phyloP scores from a whole-genome alignment of 805 yeast genomes.

The Wickerhamiella musiphila region DNA sequence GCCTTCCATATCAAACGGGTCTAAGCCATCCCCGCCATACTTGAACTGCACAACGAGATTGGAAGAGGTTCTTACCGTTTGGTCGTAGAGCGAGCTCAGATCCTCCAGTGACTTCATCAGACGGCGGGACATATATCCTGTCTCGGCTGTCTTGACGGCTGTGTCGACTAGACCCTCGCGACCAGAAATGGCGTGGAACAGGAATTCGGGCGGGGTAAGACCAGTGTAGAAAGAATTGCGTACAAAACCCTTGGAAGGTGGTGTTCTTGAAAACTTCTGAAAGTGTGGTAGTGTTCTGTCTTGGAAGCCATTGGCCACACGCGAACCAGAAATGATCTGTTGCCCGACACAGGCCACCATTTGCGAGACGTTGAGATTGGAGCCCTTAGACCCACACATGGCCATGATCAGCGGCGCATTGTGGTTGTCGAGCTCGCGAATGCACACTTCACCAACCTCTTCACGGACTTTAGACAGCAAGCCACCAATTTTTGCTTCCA shows the following conservation, averaged over 20 bases:
- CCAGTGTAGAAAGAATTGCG: constrained; percentile 92
- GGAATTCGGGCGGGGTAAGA: constrained; percentile 85
- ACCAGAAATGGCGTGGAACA: constrained; percentile 98
- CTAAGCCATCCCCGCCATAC: constrained; percentile 97
- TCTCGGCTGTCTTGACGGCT: constrained; percentile 98
- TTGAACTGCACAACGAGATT: constrained; percentile 95
- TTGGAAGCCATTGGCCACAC: constrained; percentile 99
- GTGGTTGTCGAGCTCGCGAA: constrained; percentile 68
- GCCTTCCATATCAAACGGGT: constrained; percentile 98
- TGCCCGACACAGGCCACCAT: constrained; percentile 90
- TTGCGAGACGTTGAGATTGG: constrained; percentile 93
- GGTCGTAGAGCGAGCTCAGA: constrained; percentile 80
- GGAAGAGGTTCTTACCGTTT: constrained; percentile 85
- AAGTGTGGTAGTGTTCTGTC: constrained; percentile 96
- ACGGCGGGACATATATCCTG: constrained; percentile 97
- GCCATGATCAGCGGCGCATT: constrained; percentile 99
- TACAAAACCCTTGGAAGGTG: constrained; percentile 95
- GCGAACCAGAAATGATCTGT: constrained; percentile 94
- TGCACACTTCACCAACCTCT: constrained; percentile 97
- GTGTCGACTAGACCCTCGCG: constrained; percentile 99
- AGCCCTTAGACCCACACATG: constrained; percentile 97
- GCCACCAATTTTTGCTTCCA: constrained; percentile 96
- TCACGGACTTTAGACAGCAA: constrained; percentile 91
- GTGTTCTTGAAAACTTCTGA: constrained; percentile 87
- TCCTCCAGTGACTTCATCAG: constrained; percentile 96